These are phyloP conservation scores for Microbotryum silenes-acaulis DNA, from an alignment of 1,284 basidiomycete species.

Conservation along the genomic window DNA sequence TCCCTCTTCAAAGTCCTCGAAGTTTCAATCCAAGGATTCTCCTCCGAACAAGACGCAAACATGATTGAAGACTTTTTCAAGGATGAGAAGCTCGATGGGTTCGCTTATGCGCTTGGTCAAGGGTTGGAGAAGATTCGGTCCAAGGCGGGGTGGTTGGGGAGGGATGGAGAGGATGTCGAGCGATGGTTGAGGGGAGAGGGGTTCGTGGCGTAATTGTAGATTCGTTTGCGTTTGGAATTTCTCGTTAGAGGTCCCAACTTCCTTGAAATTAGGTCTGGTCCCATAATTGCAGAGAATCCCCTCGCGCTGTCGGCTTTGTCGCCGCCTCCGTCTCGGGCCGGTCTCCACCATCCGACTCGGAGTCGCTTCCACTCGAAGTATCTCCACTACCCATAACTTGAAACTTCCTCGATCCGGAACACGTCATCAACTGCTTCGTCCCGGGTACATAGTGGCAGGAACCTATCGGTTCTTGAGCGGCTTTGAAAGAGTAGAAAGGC, in stretches of 20 bases:
- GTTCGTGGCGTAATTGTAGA: neutral
- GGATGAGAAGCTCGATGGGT: neutral
- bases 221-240: neutral
- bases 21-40: too few relatives aligned
- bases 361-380: neutral
- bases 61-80: too few relatives aligned
- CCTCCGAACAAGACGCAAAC: too few relatives aligned
- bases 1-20: too few relatives aligned
- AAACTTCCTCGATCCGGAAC: slow-evolving; percentile 8
- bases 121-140: slow-evolving; percentile 49
- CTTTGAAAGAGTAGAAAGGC: slow-evolving; percentile 10
- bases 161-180: slow-evolving; percentile 51
- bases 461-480: slow-evolving; percentile 19
- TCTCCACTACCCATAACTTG: neutral
- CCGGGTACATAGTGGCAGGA: neutral
- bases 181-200: slow-evolving; percentile 53
- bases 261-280: neutral
- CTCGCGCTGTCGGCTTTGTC: neutral
- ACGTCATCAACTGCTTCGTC: slow-evolving; percentile 3
- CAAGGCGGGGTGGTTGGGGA: slow-evolving; percentile 48
- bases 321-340: neutral
- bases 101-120: slow-evolving; percentile 35
- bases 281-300: too few relatives aligned
- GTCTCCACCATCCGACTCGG: neutral
- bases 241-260: neutral